Percentiles rank a stretch among this genome's conserved stretches.
Conservation (phyloP, 1,139 yeast species). For the Lodderomyces pseudojiufengensis region DNA sequence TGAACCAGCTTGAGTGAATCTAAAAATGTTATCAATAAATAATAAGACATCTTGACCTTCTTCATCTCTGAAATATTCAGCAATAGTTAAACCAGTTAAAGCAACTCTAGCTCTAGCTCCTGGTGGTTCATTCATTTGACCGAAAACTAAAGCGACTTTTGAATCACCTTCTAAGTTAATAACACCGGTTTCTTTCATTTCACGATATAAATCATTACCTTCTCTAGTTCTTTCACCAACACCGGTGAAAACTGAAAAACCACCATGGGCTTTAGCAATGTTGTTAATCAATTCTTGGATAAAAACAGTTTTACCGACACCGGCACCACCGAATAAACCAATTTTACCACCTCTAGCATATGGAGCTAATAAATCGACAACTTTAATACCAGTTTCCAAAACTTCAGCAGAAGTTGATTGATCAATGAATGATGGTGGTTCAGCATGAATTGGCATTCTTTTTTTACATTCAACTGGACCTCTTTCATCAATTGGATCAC, state of each 20-base stretch:
- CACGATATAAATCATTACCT: constrained; percentile 99
- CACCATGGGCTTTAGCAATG: constrained; percentile 99
- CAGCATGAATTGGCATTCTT: constrained; percentile 97
- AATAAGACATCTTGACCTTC: constrained; percentile 99
- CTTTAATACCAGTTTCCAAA: constrained; percentile 99
- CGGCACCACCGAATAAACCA: constrained; percentile 99
- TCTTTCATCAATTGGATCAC: constrained; percentile 99
- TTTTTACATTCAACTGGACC: constrained; percentile 93
- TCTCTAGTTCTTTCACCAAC: constrained; percentile 99
- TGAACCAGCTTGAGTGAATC: constrained; percentile 99
- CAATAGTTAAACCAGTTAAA: constrained; percentile 98
- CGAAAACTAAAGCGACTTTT: constrained; percentile 98
- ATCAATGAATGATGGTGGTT: constrained; percentile 92
- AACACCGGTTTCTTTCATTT: constrained; percentile 99
- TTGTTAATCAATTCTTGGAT: constrained; percentile 99
- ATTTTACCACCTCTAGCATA: constrained; percentile 99
- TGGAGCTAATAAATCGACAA: constrained; percentile 98
- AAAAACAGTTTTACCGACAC: constrained; percentile 99
- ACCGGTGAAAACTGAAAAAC: constrained; percentile 99
- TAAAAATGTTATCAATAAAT: constrained; percentile 99
- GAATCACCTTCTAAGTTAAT: constrained; percentile 99
- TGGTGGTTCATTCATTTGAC: constrained; percentile 99
- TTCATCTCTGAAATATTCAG: constrained; percentile 99
- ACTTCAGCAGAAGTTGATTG: constrained; percentile 98
- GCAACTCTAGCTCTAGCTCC: constrained; percentile 99